phyloP scores from a whole-genome alignment of 2,329 filamentous ascomycete species.

The Didymella lethalis region DNA sequence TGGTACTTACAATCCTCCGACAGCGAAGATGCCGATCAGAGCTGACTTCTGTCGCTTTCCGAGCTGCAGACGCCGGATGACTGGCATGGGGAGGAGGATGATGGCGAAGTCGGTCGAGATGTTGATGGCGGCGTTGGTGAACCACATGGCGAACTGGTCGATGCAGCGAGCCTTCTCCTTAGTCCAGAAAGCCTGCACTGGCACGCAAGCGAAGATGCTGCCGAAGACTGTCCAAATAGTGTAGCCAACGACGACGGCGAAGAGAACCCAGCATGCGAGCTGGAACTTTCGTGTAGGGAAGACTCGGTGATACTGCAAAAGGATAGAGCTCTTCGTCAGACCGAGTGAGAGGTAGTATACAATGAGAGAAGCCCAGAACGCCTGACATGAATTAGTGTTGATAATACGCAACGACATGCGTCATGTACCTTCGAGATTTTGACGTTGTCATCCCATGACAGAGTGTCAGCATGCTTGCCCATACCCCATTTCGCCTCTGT shows the following conservation, averaged over 20 bases:
- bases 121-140: slow-evolving; percentile 43
- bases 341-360: slow-evolving; percentile 46
- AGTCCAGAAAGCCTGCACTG: slow-evolving; percentile 47
- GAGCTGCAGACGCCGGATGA: slow-evolving; percentile 46
- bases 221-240: slow-evolving; percentile 44
- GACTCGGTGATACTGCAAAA: slow-evolving; percentile 45
- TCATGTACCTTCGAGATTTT: slow-evolving; percentile 37
- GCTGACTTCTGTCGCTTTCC: slow-evolving; percentile 48
- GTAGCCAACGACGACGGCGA: slow-evolving; percentile 39
- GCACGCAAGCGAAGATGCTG: slow-evolving; percentile 45
- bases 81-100: slow-evolving; percentile 47
- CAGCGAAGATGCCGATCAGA: slow-evolving; percentile 49
- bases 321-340: slow-evolving; percentile 45
- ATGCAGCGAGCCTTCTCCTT: slow-evolving; percentile 42
- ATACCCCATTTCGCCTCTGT: slow-evolving; percentile 44
- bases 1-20: slow-evolving; percentile 52
- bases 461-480: slow-evolving; percentile 34
- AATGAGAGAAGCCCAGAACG: slow-evolving; percentile 46
- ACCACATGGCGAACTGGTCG: slow-evolving; percentile 44
- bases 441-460: slow-evolving; percentile 25
- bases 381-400: slow-evolving; percentile 25
- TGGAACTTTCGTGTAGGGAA: slow-evolving; percentile 42
- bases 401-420: background rate
- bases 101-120: slow-evolving; percentile 46
- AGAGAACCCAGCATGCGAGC: slow-evolving; percentile 32